Percentiles rank a stretch among this genome's conserved stretches.
These are phyloP conservation scores for Daldinia vernicosa DNA, from an alignment of 495 filamentous ascomycete species.

Conservation along the genomic window DNA sequence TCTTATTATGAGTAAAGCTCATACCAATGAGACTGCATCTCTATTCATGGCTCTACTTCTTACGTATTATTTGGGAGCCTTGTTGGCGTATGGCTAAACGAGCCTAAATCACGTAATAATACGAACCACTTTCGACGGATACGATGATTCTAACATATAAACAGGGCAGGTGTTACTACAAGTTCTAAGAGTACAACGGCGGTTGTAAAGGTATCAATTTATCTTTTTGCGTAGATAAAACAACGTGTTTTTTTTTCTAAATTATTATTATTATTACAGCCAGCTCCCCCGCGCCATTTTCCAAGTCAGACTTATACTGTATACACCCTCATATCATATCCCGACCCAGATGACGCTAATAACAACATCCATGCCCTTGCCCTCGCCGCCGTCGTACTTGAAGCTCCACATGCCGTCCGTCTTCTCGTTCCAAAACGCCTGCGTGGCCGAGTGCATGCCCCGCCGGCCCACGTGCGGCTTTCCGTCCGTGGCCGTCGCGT, in stretches of 20 bases:
- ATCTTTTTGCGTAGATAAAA: background rate
- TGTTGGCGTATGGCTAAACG: too few species aligned
- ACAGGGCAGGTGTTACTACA: too few species aligned
- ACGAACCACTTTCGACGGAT: too few species aligned
- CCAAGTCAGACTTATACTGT: background rate
- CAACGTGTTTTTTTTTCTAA: background rate
- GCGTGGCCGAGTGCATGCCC: slow-evolving; percentile 95
- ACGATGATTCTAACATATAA: too few species aligned
- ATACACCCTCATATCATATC: slow-evolving; percentile 57
- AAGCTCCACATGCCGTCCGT: slow-evolving; percentile 97
- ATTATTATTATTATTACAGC: too few species aligned
- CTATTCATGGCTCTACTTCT: too few species aligned
- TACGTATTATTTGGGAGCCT: too few species aligned
- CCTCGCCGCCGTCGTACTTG: slow-evolving; percentile 88
- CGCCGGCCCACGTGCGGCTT: slow-evolving; percentile 77
- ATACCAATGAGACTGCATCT: too few species aligned
- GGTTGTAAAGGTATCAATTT: background rate
- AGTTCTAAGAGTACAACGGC: background rate
- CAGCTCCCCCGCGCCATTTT: background rate
- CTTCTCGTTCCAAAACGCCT: slow-evolving; percentile 97
- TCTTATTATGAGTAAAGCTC: too few species aligned
- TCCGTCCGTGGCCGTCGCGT: slow-evolving; percentile 57
- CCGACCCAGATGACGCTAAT: slow-evolving; percentile 91
- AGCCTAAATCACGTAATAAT: too few species aligned
- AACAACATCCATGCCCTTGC: slow-evolving; percentile 89